phyloP scores from a whole-genome alignment of 306 rosid species.

The Acacia acuminata region DNA sequence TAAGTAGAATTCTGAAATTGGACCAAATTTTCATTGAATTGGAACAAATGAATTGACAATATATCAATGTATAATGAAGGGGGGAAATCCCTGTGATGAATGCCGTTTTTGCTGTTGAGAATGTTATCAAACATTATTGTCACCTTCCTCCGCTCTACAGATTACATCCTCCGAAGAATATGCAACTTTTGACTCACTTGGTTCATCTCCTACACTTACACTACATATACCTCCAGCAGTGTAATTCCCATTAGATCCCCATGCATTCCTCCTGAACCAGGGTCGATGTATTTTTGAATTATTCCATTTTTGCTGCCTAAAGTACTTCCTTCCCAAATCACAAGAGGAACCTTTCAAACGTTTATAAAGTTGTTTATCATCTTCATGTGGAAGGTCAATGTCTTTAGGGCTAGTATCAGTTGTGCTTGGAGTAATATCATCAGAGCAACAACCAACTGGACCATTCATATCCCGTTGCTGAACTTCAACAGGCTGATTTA shows the following conservation, averaged over 20 bases:
- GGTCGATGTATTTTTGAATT: constrained; percentile 58
- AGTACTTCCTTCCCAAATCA: constrained; percentile 70
- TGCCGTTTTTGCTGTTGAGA: constrained; percentile 59
- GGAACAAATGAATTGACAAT: constrained; percentile 69
- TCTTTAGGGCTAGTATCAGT: constrained; percentile 47
- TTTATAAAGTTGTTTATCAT: constrained; percentile 40
- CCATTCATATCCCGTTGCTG: constrained; percentile 38
- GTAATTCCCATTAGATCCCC: constrained; percentile 55
- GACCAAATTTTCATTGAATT: constrained; percentile 60
- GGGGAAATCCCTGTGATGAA: constrained; percentile 61
- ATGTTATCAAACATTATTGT: constrained; percentile 60
- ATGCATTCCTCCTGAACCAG: constrained; percentile 52
- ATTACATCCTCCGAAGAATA: constrained; percentile 61
- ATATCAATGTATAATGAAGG: constrained; percentile 43
- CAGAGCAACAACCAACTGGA: constrained; percentile 43
- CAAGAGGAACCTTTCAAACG: constrained; percentile 54
- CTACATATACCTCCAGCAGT: constrained; percentile 42
- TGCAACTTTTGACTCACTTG: constrained; percentile 49
- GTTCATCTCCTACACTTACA: constrained; percentile 55
- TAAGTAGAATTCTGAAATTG: constrained; percentile 55
- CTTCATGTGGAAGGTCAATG: constrained; percentile 33
- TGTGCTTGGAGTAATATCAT: constrained; percentile 58
- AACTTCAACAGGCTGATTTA: constrained; percentile 44
- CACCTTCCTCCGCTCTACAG: constrained; percentile 64
- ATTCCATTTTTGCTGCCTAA: constrained; percentile 90